phyloP scores from a whole-genome alignment of 2,329 filamentous ascomycete species.

The Helotiales sp. region DNA sequence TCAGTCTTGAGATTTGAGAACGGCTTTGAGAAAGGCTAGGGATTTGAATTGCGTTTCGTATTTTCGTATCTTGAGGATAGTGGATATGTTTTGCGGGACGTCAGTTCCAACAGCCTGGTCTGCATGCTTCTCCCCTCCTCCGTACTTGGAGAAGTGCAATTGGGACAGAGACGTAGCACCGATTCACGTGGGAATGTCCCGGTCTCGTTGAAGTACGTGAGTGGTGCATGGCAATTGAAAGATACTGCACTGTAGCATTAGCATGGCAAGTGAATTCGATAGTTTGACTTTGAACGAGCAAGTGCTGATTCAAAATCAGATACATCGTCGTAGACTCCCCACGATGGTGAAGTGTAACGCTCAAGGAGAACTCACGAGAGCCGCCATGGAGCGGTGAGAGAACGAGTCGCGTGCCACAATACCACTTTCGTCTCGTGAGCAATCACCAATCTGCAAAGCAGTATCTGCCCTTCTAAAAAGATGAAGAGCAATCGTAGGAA shows the following conservation, averaged over 20 bases:
- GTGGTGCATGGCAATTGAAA: background rate
- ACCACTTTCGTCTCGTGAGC: background rate
- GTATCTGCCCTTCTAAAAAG: background rate
- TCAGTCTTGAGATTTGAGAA: background rate
- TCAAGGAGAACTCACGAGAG: no score
- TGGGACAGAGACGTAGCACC: background rate
- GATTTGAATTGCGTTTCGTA: background rate
- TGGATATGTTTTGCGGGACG: slow-evolving; percentile 2
- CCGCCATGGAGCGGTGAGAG: background rate
- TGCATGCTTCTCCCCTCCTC: background rate
- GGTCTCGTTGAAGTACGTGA: background rate
- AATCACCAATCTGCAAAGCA: background rate
- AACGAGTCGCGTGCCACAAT: background rate
- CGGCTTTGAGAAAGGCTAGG: background rate
- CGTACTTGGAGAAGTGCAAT: background rate
- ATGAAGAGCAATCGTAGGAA: background rate
- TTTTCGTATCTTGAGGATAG: slow-evolving; percentile 2
- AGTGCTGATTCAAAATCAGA: background rate
- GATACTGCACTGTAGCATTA: background rate
- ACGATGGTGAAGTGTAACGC: background rate
- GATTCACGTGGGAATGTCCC: slow-evolving; percentile 1
- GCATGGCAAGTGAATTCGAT: background rate
- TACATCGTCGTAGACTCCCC: background rate
- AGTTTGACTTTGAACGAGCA: background rate
- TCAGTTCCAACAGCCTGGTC: background rate